These are phyloP conservation scores for Apiospora hydei DNA, from an alignment of 2,329 filamentous ascomycete genomes.

Conservation along the genomic window DNA sequence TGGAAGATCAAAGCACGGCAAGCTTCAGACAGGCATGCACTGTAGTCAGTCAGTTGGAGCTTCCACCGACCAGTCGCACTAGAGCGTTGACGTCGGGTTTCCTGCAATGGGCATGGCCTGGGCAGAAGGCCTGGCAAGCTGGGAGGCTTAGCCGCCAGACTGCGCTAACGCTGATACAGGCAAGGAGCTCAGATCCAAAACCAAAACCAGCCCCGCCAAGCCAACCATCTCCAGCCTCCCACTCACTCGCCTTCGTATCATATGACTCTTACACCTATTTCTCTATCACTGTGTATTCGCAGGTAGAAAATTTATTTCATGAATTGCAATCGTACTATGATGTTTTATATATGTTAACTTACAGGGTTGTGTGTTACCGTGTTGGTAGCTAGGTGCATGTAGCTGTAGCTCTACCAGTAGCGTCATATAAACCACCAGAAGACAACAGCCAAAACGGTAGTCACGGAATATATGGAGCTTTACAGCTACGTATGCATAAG, in stretches of 20 bases:
- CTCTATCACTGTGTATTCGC: not conserved
- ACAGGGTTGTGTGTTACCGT: too few species aligned
- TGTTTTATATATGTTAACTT: too few species aligned
- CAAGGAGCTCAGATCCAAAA: conserved; percentile 7
- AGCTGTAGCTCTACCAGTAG: not conserved
- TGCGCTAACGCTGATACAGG: conserved; percentile 21
- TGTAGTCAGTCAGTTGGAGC: conserved; percentile 23
- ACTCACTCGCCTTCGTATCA: not conserved
- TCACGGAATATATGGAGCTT: not conserved
- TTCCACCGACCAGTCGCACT: conserved; percentile 10
- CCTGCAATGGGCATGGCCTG: not conserved
- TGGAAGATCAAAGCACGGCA: not conserved
- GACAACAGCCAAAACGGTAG: not conserved
- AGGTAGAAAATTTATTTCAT: not conserved
- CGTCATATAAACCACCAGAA: not conserved
- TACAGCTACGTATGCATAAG: not conserved
- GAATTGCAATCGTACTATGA: not conserved
- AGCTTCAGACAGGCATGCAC: conserved; percentile 19
- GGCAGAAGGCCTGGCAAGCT: not conserved
- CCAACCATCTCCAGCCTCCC: not conserved
- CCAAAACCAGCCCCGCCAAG: conserved; percentile 10
- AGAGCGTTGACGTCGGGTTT: conserved; percentile 23
- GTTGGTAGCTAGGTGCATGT: not conserved
- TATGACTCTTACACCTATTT: not conserved
- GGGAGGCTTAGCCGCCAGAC: conserved; percentile 19